Evolutionary conservation across 148 eudicot species (phyloP).

Genomic region (Silene latifolia): DNA sequence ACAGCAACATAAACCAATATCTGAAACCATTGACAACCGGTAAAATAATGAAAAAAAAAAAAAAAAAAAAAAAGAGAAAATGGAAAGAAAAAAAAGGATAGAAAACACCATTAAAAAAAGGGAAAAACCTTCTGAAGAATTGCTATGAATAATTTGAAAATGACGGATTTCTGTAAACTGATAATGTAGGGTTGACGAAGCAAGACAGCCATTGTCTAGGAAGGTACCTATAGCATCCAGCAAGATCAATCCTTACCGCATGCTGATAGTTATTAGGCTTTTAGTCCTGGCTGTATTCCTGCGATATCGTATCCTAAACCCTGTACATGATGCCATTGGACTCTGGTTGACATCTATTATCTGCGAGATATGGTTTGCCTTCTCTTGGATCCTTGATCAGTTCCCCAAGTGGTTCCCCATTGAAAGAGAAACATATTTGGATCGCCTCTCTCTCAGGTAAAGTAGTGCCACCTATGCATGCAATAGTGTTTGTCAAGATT

Average conservation of each 20-base stretch:
- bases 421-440: constrained; percentile 94
- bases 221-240: constrained; percentile 97
- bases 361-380: constrained; percentile 98
- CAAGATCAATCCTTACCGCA: constrained; percentile 92
- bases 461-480: background rate
- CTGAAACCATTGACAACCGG: background rate
- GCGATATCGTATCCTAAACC: constrained; percentile 83
- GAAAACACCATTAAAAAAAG: background rate
- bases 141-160: constrained; percentile 1
- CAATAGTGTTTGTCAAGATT: background rate
- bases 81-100: background rate
- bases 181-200: constrained; percentile 76
- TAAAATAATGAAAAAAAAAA: background rate
- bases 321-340: constrained; percentile 89
- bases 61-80: no score
- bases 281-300: constrained; percentile 74
- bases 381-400: constrained; percentile 99
- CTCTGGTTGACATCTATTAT: constrained; percentile 91
- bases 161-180: constrained; percentile 16
- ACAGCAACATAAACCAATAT: background rate
- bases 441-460: constrained; percentile 97
- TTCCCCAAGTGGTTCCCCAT: constrained; percentile 99
- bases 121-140: background rate
- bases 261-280: constrained; percentile 86
- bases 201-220: constrained; percentile 95